Evolutionary conservation across 2,329 filamentous ascomycete genomes (phyloP), one percentile per base, ranked within the genome.

Genomic region (Microthyrium microscopicum): DNA sequence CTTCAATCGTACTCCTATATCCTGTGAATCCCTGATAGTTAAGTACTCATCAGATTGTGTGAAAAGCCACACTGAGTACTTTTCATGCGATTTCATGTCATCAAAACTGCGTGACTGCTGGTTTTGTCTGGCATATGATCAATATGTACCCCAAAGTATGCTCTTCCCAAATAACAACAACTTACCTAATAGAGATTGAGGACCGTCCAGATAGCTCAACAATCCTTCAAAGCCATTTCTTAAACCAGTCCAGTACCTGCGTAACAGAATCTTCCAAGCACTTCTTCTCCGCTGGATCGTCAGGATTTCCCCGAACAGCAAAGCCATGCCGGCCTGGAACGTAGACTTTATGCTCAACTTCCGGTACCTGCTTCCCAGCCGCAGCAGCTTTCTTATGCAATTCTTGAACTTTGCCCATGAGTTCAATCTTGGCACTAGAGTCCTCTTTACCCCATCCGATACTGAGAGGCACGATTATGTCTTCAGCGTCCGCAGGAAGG

Each of bases 301-400:
- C 53, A 15, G 50, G 51, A 42, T 55, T 55, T 5, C 53, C 53
- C 43, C 53, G 44, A 2, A 56, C 52, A 22, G 47, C 46, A 44
- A 56, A 55, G 0, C 53, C 51, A 46, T 55, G 52, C 6, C 49
- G 39, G 36, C 47, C 48, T 20, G 48, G 48, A 21, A 43, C 50
- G 37, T 53, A 53, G 24, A 53, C 44, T 36, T 44, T 46, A 34
- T 54, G 48, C 37, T 46, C 44, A 34, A 50, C 43, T 30, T 50
- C 50, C 27, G 48, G 47, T 22, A 52, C 26, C 25, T 40, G 40
- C 29, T 32, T 44, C 17, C 45, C 48, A 5, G 26, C 42, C 36
- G 41, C 36, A 31, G 34, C 44, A 4, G 34, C 42, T 11, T 42
- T 44, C 26, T 30, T 40, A 37, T 49, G 45, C 22, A 50, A 35